These are phyloP conservation scores for Bacterosira constricta DNA, from an alignment of 108 stramenopile species.

Conservation along the genomic window DNA sequence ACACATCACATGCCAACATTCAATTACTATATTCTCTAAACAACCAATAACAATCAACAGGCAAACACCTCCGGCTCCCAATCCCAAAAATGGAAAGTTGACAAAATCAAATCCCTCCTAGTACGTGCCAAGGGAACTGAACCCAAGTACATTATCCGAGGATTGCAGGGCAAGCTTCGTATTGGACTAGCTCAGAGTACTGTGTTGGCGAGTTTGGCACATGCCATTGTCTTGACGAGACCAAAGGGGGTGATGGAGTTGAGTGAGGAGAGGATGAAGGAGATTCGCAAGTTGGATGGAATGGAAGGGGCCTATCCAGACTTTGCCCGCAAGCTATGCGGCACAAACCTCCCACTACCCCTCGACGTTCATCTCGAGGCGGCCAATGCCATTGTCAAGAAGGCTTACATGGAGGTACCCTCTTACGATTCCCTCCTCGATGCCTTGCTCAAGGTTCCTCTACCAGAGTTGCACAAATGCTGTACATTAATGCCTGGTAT, in stretches of 20 bases:
- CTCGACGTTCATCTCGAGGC: constrained; percentile 82
- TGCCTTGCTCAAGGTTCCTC: constrained; percentile 80
- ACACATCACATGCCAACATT: too few species aligned
- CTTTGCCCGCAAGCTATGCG: constrained; percentile 45
- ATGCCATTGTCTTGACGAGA: constrained; percentile 78
- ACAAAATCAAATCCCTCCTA: constrained; percentile 91
- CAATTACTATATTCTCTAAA: too few species aligned
- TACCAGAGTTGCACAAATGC: constrained; percentile 65
- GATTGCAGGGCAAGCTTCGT: constrained; percentile 97
- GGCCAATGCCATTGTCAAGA: constrained; percentile 91
- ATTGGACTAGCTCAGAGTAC: constrained; percentile 96
- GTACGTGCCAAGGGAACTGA: constrained; percentile 79
- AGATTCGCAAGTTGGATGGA: constrained; percentile 45
- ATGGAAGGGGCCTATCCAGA: constrained; percentile 52
- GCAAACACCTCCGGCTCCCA: constrained; percentile 81
- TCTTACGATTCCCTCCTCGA: constrained; percentile 88
- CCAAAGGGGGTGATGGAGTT: constrained; percentile 47
- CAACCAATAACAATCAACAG: too few species aligned
- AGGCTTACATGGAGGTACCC: constrained; percentile 96
- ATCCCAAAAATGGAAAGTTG: constrained; percentile 93
- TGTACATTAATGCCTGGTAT: constrained; percentile 93
- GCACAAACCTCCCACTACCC: constrained; percentile 42
- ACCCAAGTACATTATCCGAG: constrained; percentile 96
- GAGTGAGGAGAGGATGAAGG: constrained; percentile 36
- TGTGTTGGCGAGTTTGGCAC: constrained; percentile 93